Evolutionary conservation across 352 stramenopile species (phyloP), one percentile per base, ranked within the genome.

Genomic region (Elongisporangium senticosum): DNA sequence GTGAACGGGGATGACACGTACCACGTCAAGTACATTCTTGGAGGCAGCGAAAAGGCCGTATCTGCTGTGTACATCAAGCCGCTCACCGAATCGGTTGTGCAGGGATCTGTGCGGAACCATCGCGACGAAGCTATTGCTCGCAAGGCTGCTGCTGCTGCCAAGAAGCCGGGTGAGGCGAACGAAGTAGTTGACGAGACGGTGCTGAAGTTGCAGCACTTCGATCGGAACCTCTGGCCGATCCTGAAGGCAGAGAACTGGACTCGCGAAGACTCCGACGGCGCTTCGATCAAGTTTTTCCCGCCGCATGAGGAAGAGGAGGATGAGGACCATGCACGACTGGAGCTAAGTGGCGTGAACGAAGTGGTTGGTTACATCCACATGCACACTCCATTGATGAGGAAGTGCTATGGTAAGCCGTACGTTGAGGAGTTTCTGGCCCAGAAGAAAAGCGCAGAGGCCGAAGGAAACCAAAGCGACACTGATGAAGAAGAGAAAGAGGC

Each of bases 1-100:
- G 61, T 64, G 26, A 87, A 90, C 56, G 76, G 79, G 8, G 83
- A 93, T 49, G 77, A 72, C 51, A 80, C 79, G 15, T 93, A 92
- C 68, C 74, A 87, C 55, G 71, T 95, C 58, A 95, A 95, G 70
- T 95, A 93, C 62, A 61, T 95, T 48, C 68, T 95, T 11, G 86
- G 86, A 17, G 83, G 86, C 0, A 75, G 68, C 17, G 86, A 95
- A 63, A 93, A 92, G 63, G 63, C 62, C 26, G 75, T 95, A 2
- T 68, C 64, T 15, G 63, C 72, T 0, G 66, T 73, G 43, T 93
- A 87, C 58, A 77, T 95, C 3, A 75, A 69, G 39, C 67, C 74
- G 5, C 64, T 90, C 33, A 93, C 83, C 1, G 86, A 95, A 23
- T 71, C 82, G 43, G 79, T 74, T 2, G 78, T 95, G 23, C 86